A percentile compares a stretch with the other conserved stretches of the same genome.
These are phyloP conservation scores for Syncephalastrum sp. DNA, from an alignment of 371 early-diverging fungal species.

Conservation along the genomic window DNA sequence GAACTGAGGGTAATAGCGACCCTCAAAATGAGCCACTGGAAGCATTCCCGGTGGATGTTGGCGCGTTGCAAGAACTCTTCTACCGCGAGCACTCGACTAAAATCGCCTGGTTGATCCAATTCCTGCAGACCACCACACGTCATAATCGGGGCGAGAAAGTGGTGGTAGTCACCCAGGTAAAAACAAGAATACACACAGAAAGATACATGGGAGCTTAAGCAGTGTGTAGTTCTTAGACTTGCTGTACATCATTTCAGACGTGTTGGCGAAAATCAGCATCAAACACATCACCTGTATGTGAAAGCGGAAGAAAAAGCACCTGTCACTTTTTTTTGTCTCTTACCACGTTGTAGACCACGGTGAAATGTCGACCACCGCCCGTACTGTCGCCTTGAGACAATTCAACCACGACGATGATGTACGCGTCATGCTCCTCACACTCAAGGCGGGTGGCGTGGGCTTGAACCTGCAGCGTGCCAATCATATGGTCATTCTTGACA, in stretches of 20 bases:
- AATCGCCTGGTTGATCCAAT: constrained; percentile 28
- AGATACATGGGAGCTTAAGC: too few relatives aligned
- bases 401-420: constrained; percentile 32
- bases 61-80: constrained; percentile 27
- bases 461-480: constrained; percentile 45
- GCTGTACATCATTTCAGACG: constrained; percentile 22
- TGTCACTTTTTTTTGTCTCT: neutral
- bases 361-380: constrained; percentile 18
- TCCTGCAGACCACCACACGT: constrained; percentile 17
- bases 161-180: constrained; percentile 43
- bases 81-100: constrained; percentile 37
- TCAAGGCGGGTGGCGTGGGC: constrained; percentile 47
- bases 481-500: constrained; percentile 45
- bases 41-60: constrained; percentile 11
- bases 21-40: too few relatives aligned
- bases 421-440: constrained; percentile 36
- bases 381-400: constrained; percentile 23
- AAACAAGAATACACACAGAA: too few relatives aligned
- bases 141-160: constrained; percentile 28
- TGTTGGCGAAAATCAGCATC: constrained; percentile 18
- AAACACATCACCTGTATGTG: constrained; percentile 30
- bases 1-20: too few relatives aligned
- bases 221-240: constrained; percentile 32
- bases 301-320: neutral
- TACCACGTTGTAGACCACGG: constrained; percentile 28